A percentile compares a stretch with the other conserved stretches of the same genome.
These are phyloP conservation scores for Tuber magnatum DNA, from an alignment of 495 filamentous ascomycete genomes.

Conservation along the genomic window DNA sequence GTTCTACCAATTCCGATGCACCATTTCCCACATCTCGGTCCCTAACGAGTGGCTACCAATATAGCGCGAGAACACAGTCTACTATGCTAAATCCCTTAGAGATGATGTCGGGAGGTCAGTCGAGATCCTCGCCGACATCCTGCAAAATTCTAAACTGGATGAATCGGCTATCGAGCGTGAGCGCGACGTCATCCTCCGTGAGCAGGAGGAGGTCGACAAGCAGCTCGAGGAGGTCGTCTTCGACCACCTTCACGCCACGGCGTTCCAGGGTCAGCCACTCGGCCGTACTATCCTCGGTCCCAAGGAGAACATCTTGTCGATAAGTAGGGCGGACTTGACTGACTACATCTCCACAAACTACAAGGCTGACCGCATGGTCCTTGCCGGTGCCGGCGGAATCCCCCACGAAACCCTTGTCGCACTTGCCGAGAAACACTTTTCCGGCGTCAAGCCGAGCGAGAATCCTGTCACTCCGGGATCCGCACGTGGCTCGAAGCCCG, in stretches of 20 bases:
- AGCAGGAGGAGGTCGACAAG: slow-evolving; percentile 99
- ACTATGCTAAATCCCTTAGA: slow-evolving; percentile 99
- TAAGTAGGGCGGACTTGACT: slow-evolving; percentile 77
- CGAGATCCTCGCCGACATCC: slow-evolving; percentile 96
- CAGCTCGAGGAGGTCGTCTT: slow-evolving; percentile 99
- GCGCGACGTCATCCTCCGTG: slow-evolving; percentile 93
- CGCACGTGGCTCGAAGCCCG: slow-evolving; percentile 69
- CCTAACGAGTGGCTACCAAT: slow-evolving; percentile 3
- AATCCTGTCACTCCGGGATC: slow-evolving; percentile 64
- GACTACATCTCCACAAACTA: slow-evolving; percentile 99
- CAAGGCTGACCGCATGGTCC: slow-evolving; percentile 97
- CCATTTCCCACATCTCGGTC: slow-evolving; percentile 3
- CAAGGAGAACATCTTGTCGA: slow-evolving; percentile 95
- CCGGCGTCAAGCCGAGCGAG: slow-evolving; percentile 56
- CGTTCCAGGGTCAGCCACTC: slow-evolving; percentile 89
- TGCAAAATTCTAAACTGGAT: slow-evolving; percentile 98
- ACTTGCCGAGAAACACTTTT: slow-evolving; percentile 94
- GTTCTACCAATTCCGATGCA: slow-evolving; percentile 40
- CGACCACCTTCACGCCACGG: slow-evolving; percentile 97
- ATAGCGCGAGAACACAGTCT: slow-evolving; percentile 97
- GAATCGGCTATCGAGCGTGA: slow-evolving; percentile 86
- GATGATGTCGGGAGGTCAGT: slow-evolving; percentile 89
- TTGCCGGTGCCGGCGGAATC: slow-evolving; percentile 89
- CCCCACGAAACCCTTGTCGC: slow-evolving; percentile 90
- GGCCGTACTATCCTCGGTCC: slow-evolving; percentile 97